Evolutionary conservation across 495 filamentous ascomycete species (phyloP), one percentile per base, ranked within the genome.

Genomic region (Xylaria nigripes): DNA sequence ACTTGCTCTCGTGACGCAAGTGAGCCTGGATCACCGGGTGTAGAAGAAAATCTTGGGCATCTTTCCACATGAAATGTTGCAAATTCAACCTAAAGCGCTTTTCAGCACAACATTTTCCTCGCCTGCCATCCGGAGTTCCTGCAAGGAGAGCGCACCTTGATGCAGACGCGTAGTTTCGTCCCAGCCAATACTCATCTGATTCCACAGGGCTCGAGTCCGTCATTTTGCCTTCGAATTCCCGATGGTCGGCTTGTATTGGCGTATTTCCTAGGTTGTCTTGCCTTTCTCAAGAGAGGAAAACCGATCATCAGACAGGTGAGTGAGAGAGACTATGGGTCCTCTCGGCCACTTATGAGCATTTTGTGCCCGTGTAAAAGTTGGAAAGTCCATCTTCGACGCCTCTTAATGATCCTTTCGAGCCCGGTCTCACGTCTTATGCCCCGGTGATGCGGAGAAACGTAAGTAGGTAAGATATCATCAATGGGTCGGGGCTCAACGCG

Each of bases 31-130:
- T 45, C 7, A 25, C 21, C 13, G 50, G 50, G 40, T 52, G 50
- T 27, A 52, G n/a, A 6, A 52, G 21, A 21, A 23, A 52, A 9
- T n/a, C 29, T 9, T 45, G 29, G 18, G 50, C 29, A 43, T 45
- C 42, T 25, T 45, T 52, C 5, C 22, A 52, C 50, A 52, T 45
- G 30, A 45, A 52, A 21, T 52, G 50, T 9, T 52, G 50, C 6
- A 52, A 15, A 27, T 52, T 52, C 42, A 52, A 30, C 18, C 50
- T 52, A 10, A 6, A 38, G 2, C 13, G n/a, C 18, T 38, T 45
- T 29, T 52, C 18, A 52, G 15, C 27, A 10, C 2, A 7, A 36
- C 27, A 5, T 40, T 1, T 34, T 9, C 12, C 6, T 24, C 6
- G n/a, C 16, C 1, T 34, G 4, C 12, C 2, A n/a, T 25, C 13